phyloP scores from a whole-genome alignment of 805 yeast genomes.

The Starmera dryadoides region DNA sequence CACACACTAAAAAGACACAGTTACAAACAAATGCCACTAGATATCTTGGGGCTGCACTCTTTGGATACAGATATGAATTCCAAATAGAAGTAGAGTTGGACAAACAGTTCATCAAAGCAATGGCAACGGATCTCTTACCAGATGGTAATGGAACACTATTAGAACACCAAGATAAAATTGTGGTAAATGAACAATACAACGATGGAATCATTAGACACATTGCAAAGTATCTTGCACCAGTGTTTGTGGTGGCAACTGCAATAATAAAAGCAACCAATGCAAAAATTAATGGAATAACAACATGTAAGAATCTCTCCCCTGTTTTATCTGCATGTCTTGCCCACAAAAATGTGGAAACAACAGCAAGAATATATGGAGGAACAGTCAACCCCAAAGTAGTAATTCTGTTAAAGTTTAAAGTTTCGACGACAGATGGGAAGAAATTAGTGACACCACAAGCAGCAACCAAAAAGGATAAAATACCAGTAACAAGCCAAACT shows the following conservation, averaged over 20 bases:
- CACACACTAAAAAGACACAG: slow-evolving; percentile 36
- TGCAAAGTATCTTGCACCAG: slow-evolving; percentile 52
- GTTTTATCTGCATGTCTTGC: slow-evolving; percentile 50
- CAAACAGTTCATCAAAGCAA: slow-evolving; percentile 49
- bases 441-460: slow-evolving; percentile 57
- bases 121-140: slow-evolving; percentile 48
- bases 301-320: slow-evolving; percentile 48
- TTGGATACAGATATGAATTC: slow-evolving; percentile 46
- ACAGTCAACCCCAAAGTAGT: slow-evolving; percentile 50
- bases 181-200: slow-evolving; percentile 45
- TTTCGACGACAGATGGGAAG: slow-evolving; percentile 53
- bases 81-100: slow-evolving; percentile 51
- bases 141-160: slow-evolving; percentile 53
- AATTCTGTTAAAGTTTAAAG: slow-evolving; percentile 42
- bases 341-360: slow-evolving; percentile 41
- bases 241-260: slow-evolving; percentile 41
- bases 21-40: slow-evolving; percentile 39
- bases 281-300: slow-evolving; percentile 32
- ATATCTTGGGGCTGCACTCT: slow-evolving; percentile 37
- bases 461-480: slow-evolving; percentile 38
- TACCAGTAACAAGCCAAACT: slow-evolving; percentile 40
- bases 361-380: slow-evolving; percentile 51
- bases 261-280: slow-evolving; percentile 40
- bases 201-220: slow-evolving; percentile 56
- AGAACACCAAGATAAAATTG: slow-evolving; percentile 48